Evolutionary conservation across 2,329 filamentous ascomycete genomes (phyloP).

Genomic region (Penicillium sp.): DNA sequence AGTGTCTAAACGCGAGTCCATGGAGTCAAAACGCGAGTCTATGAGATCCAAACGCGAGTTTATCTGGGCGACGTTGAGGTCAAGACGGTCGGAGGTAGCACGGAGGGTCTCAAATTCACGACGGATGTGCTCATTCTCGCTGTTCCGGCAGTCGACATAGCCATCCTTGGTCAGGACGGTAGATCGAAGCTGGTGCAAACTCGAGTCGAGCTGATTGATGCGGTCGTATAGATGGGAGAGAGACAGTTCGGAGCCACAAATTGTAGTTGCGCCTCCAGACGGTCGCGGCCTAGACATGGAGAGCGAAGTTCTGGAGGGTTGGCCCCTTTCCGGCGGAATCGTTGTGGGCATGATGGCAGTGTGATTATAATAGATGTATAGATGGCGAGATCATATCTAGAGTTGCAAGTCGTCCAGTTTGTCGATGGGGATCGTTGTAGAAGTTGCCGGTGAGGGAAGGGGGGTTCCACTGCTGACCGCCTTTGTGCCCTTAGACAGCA

Average conservation of each 20-base stretch:
- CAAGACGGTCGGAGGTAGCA: slow-evolving; percentile 35
- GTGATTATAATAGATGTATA: neutral
- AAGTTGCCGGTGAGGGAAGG: slow-evolving; percentile 3
- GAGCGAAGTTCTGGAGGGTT: slow-evolving; percentile 39
- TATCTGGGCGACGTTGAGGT: slow-evolving; percentile 36
- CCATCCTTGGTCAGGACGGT: slow-evolving; percentile 39
- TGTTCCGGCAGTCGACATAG: slow-evolving; percentile 40
- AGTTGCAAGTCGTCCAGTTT: slow-evolving; percentile 13
- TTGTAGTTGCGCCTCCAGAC: slow-evolving; percentile 34
- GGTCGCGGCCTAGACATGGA: slow-evolving; percentile 37
- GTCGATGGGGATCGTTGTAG: neutral
- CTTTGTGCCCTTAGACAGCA: neutral
- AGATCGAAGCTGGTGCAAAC: slow-evolving; percentile 38
- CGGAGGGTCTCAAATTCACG: slow-evolving; percentile 39
- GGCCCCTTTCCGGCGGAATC: slow-evolving; percentile 38
- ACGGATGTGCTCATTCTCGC: slow-evolving; percentile 39
- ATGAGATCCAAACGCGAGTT: too few species aligned
- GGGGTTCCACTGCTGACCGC: slow-evolving; percentile 8
- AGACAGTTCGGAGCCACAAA: slow-evolving; percentile 36
- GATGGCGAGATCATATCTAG: slow-evolving; percentile 4
- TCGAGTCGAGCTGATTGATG: slow-evolving; percentile 38
- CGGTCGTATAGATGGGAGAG: slow-evolving; percentile 40
- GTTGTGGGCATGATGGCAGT: slow-evolving; percentile 25
- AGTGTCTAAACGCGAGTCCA: too few species aligned
- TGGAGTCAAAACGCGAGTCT: too few species aligned